A percentile compares a stretch with the other conserved stretches of the same genome.
These are phyloP conservation scores for Pistacia vera DNA, from an alignment of 345 rosid species.

Conservation along the genomic window DNA sequence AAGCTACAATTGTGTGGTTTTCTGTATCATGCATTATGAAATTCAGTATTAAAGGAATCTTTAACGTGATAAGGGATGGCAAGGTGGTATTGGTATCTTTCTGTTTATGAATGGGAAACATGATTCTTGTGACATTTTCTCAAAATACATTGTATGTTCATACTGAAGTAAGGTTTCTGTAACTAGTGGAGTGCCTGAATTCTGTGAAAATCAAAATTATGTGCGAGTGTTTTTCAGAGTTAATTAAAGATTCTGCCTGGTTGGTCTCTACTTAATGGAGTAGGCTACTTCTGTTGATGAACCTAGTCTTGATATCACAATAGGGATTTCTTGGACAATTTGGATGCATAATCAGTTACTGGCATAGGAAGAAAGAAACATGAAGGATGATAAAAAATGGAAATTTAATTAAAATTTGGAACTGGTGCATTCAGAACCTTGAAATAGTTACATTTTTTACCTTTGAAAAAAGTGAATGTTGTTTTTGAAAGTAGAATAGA, in stretches of 20 bases:
- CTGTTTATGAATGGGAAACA: not conserved
- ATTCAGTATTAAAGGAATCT: not conserved
- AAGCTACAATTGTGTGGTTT: not conserved
- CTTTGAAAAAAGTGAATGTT: not conserved
- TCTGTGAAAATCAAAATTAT: not conserved
- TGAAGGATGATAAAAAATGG: not conserved
- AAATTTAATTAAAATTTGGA: not conserved
- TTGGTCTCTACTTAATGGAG: not conserved
- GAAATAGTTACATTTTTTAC: not conserved
- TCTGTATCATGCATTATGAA: not conserved
- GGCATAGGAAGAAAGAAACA: not conserved
- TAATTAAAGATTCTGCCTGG: not conserved
- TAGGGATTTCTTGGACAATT: not conserved
- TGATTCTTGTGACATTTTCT: constrained; percentile 3
- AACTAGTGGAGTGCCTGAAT: not conserved
- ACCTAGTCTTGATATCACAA: not conserved
- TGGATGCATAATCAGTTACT: not conserved
- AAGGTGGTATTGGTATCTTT: not conserved
- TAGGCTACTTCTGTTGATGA: not conserved
- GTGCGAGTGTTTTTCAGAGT: not conserved
- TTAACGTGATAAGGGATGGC: not conserved
- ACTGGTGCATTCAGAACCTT: not conserved
- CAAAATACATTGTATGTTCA: not conserved
- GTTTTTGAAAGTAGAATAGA: not conserved
- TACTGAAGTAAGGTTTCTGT: not conserved